phyloP scores from a whole-genome alignment of 2,329 filamentous ascomycete genomes.

The Aspergillus ochraceus region DNA sequence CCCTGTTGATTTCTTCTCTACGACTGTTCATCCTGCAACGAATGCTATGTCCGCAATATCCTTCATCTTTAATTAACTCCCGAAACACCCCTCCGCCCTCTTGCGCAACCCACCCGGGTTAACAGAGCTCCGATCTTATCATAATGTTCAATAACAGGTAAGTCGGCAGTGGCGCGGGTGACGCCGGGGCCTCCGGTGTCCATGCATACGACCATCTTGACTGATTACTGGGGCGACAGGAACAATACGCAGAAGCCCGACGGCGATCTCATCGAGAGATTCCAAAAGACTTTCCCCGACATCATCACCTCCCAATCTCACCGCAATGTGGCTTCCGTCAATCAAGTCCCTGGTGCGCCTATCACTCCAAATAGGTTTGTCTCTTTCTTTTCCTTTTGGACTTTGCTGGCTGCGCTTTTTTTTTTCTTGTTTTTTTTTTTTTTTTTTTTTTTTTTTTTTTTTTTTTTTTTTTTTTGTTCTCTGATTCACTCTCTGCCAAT shows the following conservation, averaged over 20 bases:
- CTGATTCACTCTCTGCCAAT: background rate
- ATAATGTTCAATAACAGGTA: constrained; percentile 52
- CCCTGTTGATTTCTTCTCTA: background rate
- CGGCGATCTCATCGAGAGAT: constrained; percentile 79
- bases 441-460: background rate
- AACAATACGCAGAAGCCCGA: constrained; percentile 81
- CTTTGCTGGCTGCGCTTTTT: background rate
- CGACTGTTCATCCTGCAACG: background rate
- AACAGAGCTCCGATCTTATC: background rate
- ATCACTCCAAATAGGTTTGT: constrained; percentile 28
- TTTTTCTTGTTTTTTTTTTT: background rate
- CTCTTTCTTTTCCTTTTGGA: background rate
- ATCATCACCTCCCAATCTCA: constrained; percentile 53
- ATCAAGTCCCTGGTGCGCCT: constrained; percentile 22
- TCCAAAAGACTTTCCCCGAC: constrained; percentile 80
- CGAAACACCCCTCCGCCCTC: background rate
- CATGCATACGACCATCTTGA: background rate
- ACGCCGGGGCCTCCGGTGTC: background rate
- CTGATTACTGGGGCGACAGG: constrained; percentile 44
- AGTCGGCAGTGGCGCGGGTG: constrained; percentile 22
- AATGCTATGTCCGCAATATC: background rate
- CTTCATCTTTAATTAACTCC: background rate
- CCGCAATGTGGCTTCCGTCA: constrained; percentile 27
- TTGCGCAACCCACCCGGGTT: background rate
- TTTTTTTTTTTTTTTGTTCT: background rate